These are phyloP conservation scores for Talaromyces islandicus DNA, from an alignment of 2,329 filamentous ascomycete species.

Conservation along the genomic window DNA sequence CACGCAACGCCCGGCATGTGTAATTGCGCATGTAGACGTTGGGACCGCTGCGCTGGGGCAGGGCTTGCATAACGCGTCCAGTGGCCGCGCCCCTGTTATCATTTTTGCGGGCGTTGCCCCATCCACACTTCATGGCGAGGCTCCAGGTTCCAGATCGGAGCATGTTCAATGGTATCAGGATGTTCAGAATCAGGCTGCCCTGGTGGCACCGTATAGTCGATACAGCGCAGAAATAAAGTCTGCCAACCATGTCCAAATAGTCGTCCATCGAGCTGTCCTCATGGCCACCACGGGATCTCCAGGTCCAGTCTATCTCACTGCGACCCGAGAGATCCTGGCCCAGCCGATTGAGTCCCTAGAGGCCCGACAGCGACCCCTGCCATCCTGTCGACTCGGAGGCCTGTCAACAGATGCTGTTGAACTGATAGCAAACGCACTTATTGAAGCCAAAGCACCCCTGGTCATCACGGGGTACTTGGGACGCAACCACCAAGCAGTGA, in stretches of 20 bases:
- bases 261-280: constrained; percentile 74
- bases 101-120: constrained; percentile 72
- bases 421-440: constrained; percentile 33
- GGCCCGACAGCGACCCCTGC: constrained; percentile 62
- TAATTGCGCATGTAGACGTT: constrained; percentile 72
- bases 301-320: constrained; percentile 73
- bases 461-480: constrained; percentile 46
- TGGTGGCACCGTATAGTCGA: constrained; percentile 76
- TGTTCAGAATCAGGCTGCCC: constrained; percentile 69
- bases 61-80: constrained; percentile 69
- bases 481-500: constrained; percentile 36
- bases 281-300: constrained; percentile 70
- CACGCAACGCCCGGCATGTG: constrained; percentile 37
- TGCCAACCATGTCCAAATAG: constrained; percentile 75
- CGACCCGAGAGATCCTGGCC: constrained; percentile 74
- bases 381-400: constrained; percentile 59
- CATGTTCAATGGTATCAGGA: constrained; percentile 82
- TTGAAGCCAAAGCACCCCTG: constrained; percentile 40
- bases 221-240: constrained; percentile 77
- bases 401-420: constrained; percentile 41
- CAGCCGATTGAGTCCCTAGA: constrained; percentile 66
- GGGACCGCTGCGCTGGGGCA: constrained; percentile 72
- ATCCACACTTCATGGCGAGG: constrained; percentile 67
- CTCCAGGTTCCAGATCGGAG: constrained; percentile 66
- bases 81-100: constrained; percentile 64